Base-by-base conservation (phyloP, 1,284 basidiomycete species). In the Apiotrichum sp. region DNA sequence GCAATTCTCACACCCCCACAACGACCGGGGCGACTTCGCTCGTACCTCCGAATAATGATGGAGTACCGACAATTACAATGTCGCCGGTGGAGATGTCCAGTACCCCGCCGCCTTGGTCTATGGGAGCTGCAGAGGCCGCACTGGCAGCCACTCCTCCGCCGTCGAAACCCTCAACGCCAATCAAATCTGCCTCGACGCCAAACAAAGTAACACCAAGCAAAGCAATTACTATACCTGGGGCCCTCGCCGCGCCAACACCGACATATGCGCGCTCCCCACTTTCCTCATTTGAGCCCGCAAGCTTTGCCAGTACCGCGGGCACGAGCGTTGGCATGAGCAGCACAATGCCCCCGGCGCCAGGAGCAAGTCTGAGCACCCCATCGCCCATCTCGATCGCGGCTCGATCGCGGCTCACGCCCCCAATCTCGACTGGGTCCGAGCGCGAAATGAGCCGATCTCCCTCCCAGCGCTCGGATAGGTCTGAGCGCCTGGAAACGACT, bases 381-480 rank as follows among this genome's bases (percentile, higher is more conserved):
- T 8, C 36, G 40, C 40, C 9, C 40, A 16, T 41, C 10, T 11
- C 40, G 10, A 14, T 41, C 40, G 10, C 40, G 14, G 10, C 36
- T 3, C 14, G 35, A 13, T 52, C 42, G 9, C 29, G 32, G 6
- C 50, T 47, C 22, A 16, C 49, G 5, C 45, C 49, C 7, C 38
- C 43, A 7, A 11, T 32, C 3, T 38, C 45, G 22, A 32, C 22
- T 8, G 50, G 48, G 7, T 16, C 41, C n/a, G 46, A 35, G 6
- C 45, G 55, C 35, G 45, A 43, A 2, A 14, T 56, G 7, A 41
- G 16, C 8, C 50, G 50, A 5, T 52, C 55, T 1, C 49, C 48
- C 2, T 48, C 47, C 10, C 47, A 48, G 29, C 47, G 47, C 33
- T 47, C 45, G 7, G 45, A 47, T 33, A 10, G 45, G 22, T 48